A percentile compares a stretch with the other conserved stretches of the same genome.
Evolutionary conservation across 1,284 basidiomycete species (phyloP).

Genomic region (Puccinia novopanici): DNA sequence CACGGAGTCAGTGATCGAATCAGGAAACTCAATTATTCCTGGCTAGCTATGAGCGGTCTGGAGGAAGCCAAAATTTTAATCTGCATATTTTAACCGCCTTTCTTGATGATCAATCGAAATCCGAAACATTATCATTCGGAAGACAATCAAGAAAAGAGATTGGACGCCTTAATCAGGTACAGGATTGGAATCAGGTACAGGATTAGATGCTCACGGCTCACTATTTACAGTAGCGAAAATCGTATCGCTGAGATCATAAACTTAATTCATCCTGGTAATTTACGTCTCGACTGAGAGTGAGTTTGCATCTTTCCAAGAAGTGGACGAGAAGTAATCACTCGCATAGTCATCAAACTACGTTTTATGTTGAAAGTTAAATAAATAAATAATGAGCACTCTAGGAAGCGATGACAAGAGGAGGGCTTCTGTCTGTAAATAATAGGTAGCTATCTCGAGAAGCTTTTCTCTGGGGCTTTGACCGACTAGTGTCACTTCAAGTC

Average conservation of each 20-base stretch:
- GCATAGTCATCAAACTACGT: not conserved
- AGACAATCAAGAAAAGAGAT: not conserved
- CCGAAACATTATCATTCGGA: not conserved
- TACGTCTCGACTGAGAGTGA: not conserved
- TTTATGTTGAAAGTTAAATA: not conserved
- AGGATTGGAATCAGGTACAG: not conserved
- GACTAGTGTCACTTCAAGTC: no score
- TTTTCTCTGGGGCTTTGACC: no score
- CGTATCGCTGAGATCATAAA: not conserved
- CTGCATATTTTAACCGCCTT: not conserved
- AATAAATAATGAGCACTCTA: not conserved
- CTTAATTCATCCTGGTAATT: not conserved
- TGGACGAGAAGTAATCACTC: not conserved
- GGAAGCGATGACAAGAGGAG: not conserved
- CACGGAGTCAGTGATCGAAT: not conserved
- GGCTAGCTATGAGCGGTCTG: not conserved
- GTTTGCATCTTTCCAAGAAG: not conserved
- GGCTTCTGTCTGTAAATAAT: not conserved
- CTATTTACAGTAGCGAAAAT: not conserved
- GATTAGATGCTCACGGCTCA: not conserved
- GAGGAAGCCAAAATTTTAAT: not conserved
- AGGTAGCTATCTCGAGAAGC: no score
- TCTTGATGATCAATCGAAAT: not conserved
- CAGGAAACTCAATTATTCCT: constrained; percentile 4
- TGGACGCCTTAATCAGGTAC: not conserved